phyloP scores from a whole-genome alignment of 2,329 filamentous ascomycete genomes.

The Penicillium sp. region DNA sequence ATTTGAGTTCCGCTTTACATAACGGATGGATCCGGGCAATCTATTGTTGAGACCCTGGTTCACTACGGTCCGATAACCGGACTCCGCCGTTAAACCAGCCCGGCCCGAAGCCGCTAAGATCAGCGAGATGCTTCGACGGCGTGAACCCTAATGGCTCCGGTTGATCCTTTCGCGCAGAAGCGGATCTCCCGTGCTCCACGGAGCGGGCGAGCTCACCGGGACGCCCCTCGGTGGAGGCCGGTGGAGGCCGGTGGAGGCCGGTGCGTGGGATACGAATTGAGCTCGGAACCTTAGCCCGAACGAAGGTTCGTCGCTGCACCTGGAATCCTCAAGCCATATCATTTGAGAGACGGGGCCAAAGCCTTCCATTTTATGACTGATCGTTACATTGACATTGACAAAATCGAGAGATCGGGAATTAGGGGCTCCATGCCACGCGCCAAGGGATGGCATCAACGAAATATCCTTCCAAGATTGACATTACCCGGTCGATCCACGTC shows the following conservation, averaged over 20 bases:
- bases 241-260: too few species aligned
- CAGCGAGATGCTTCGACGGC: neutral
- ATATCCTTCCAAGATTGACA: neutral
- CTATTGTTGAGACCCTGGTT: too few species aligned
- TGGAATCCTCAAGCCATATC: too few species aligned
- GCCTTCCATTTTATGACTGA: too few species aligned
- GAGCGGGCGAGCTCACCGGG: neutral
- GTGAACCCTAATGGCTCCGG: neutral
- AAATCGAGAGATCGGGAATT: neutral
- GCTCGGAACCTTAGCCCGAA: neutral
- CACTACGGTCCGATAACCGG: too few species aligned
- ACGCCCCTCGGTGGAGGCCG: neutral
- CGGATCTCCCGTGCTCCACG: slow-evolving; percentile 1
- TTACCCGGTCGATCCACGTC: neutral
- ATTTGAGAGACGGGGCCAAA: too few species aligned
- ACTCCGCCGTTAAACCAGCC: slow-evolving; percentile 1
- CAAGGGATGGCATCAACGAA: too few species aligned
- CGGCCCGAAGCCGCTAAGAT: slow-evolving; percentile 3
- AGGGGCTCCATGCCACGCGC: too few species aligned
- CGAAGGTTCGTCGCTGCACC: too few species aligned
- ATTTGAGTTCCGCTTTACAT: neutral
- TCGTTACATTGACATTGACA: neutral
- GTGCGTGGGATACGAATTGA: neutral
- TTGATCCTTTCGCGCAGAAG: neutral
- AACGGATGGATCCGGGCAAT: too few species aligned